Percentiles rank a stretch among this genome's conserved stretches.
Conservation (phyloP, 306 rosid genomes). For the Sindora glabra region DNA sequence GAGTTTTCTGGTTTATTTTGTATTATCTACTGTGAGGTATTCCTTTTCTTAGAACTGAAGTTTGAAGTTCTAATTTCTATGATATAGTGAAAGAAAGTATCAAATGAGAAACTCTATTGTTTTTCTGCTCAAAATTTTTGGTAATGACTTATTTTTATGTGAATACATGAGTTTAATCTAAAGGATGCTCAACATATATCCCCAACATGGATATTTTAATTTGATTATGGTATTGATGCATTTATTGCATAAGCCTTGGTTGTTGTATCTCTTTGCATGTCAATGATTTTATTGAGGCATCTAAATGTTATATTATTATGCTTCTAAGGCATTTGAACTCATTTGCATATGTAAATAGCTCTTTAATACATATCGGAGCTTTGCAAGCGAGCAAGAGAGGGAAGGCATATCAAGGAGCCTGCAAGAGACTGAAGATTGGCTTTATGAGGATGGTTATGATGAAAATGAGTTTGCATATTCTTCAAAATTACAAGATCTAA, state of each 20-base stretch:
- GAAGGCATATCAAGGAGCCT: slow-evolving; percentile 62
- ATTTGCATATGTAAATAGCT: slow-evolving; percentile 54
- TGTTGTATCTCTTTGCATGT: slow-evolving; percentile 1
- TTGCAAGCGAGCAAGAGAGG: slow-evolving; percentile 67
- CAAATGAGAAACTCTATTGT: background rate
- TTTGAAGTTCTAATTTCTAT: background rate
- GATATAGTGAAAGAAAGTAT: background rate
- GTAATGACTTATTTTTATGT: background rate
- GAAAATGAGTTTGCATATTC: slow-evolving; percentile 64
- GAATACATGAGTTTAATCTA: background rate
- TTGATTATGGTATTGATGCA: background rate
- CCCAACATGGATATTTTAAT: background rate
- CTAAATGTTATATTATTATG: too few relatives aligned
- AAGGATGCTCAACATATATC: background rate
- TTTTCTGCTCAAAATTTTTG: slow-evolving; percentile 2
- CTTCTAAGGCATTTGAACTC: slow-evolving; percentile 15
- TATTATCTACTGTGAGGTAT: background rate
- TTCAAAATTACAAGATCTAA: slow-evolving; percentile 63
- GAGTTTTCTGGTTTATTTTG: background rate
- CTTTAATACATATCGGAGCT: slow-evolving; percentile 68
- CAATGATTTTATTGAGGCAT: too few relatives aligned
- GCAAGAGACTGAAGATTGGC: slow-evolving; percentile 89
- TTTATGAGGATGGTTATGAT: slow-evolving; percentile 90
- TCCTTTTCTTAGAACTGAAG: background rate
- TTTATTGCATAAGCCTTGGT: background rate